Conservation (phyloP, 495 filamentous ascomycete species). For the Neurospora sp. region DNA sequence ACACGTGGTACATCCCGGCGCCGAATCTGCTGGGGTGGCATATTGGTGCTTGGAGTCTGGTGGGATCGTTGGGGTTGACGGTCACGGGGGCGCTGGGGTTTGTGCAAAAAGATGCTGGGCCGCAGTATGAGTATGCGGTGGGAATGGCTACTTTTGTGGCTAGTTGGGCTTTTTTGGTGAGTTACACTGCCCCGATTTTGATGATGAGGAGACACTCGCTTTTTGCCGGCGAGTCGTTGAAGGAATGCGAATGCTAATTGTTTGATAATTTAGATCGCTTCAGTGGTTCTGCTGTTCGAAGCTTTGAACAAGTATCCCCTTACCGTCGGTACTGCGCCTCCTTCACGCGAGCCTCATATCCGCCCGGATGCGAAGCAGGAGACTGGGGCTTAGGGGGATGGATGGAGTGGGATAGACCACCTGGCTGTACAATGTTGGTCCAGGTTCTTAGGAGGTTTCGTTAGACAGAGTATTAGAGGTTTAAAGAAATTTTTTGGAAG, state of each 20-base stretch:
- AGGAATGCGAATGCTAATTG: neutral
- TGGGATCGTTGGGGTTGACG: constrained; percentile 57
- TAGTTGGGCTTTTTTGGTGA: constrained; percentile 53
- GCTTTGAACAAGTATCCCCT: constrained; percentile 52
- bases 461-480: neutral
- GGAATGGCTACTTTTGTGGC: constrained; percentile 57
- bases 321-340: constrained; percentile 16
- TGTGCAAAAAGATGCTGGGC: constrained; percentile 13
- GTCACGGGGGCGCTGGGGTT: constrained; percentile 57
- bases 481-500: neutral
- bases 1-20: constrained; percentile 48
- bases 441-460: neutral
- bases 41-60: constrained; percentile 33
- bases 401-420: neutral
- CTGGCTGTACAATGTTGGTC: neutral
- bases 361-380: neutral
- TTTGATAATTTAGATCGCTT: constrained; percentile 33
- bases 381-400: neutral
- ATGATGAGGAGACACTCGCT: neutral
- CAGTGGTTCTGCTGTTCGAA: constrained; percentile 56
- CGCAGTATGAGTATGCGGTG: constrained; percentile 47
- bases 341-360: neutral
- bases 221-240: neutral
- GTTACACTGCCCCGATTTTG: neutral
- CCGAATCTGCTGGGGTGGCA: constrained; percentile 46